Evolutionary conservation across 495 filamentous ascomycete genomes (phyloP), one percentile per base, ranked within the genome.

Genomic region (Penicillium coprophilum): DNA sequence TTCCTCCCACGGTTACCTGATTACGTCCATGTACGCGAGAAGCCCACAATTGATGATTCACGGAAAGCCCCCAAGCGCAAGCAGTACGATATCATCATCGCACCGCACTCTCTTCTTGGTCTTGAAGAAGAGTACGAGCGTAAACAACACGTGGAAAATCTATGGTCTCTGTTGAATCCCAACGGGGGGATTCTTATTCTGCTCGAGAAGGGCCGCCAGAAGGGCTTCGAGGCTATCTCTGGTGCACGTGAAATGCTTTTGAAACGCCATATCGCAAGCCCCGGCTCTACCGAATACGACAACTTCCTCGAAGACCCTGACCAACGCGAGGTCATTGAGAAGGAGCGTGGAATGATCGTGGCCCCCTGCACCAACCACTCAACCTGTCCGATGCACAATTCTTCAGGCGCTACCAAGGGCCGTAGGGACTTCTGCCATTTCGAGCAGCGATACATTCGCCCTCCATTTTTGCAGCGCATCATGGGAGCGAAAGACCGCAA

Each of bases 1-100:
- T 97, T 98, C 67, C 80, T 98, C 23, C 94, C 94, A 11, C 88
- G 92, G 2, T 75, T 97, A 27, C 94, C 94, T n/a, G 91, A 98
- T 63, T 91, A 92, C 61, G 60, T 91, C n/a, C 89, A 92, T 58
- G 61, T 72, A 10, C 72, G 74, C 31, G 77, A 78, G 27, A 71
- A 71, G 46, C 73, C 79, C 1, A 80, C 79, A 3, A 51, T 76
- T n/a, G 70, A 80, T 9, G 70, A 77, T 34, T 63, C 62, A 5
- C 68, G 77, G 46, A 62, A 69, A 15, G 64, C 78, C n/a, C 71
- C 74, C 1, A 82, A 80, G 3, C 82, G 87, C 48, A 96, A 96
- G 66, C 76, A 85, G 34, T 97, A 85, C 64, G 94, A 98, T 68
- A 71, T 98, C 51, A 90, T 98, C 59, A 86, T 98, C 55, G 91